Percentiles rank a stretch among this genome's conserved stretches.
Evolutionary conservation across 2,329 filamentous ascomycete species (phyloP).

Genomic region (Clarireedia sp.): DNA sequence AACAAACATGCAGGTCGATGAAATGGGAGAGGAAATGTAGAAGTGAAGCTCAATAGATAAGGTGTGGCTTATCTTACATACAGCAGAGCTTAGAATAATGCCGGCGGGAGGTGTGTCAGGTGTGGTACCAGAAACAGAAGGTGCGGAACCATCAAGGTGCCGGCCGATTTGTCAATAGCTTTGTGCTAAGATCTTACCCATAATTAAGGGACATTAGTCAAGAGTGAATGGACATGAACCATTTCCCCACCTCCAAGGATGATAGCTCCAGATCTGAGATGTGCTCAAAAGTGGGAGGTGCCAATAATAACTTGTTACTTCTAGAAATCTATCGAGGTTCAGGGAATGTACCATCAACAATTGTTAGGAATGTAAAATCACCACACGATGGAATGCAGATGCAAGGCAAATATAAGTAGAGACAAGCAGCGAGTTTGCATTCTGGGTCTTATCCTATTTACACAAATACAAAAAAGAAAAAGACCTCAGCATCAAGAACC

Average conservation of each 20-base stretch:
- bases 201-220: too few species aligned
- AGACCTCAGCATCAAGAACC: conserved; percentile 7
- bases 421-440: conserved; percentile 7
- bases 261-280: too few species aligned
- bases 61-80: neutral
- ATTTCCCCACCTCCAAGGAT: neutral
- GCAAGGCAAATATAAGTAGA: neutral
- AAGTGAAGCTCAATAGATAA: too few species aligned
- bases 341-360: too few species aligned
- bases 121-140: neutral
- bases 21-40: neutral
- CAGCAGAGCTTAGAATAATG: neutral
- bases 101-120: neutral
- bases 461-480: conserved; percentile 9
- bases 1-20: neutral
- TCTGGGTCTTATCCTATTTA: conserved; percentile 14
- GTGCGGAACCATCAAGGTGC: neutral
- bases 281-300: too few species aligned
- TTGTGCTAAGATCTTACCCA: too few species aligned
- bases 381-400: neutral
- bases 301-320: too few species aligned
- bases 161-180: neutral
- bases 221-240: too few species aligned
- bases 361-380: neutral
- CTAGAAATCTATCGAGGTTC: too few species aligned